These are phyloP conservation scores for Myriosclerotinia curreyana DNA, from an alignment of 2,329 filamentous ascomycete species.

Conservation along the genomic window DNA sequence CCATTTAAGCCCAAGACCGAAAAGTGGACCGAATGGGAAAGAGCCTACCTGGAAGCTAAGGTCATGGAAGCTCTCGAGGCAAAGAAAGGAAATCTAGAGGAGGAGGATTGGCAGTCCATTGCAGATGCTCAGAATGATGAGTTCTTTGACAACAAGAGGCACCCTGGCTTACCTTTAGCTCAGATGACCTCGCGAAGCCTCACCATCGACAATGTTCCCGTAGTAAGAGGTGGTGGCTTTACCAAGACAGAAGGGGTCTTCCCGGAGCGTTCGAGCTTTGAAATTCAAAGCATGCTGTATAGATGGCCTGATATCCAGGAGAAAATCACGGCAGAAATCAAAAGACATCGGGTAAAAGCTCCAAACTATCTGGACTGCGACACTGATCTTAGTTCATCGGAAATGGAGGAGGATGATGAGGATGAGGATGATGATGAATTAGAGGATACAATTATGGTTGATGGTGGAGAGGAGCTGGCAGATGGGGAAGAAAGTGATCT, in stretches of 20 bases:
- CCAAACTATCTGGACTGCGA: neutral
- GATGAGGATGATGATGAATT: too few species aligned
- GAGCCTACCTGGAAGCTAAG: neutral
- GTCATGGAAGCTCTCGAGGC: neutral
- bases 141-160: neutral
- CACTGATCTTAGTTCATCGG: constrained; percentile 9
- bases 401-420: neutral
- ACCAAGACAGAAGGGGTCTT: neutral
- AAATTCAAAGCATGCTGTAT: constrained; percentile 9
- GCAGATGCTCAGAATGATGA: neutral
- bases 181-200: constrained; percentile 1
- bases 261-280: neutral
- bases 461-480: neutral
- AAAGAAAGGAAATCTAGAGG: neutral
- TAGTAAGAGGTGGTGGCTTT: neutral
- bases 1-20: neutral
- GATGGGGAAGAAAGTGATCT: neutral
- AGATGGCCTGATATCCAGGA: constrained; percentile 16
- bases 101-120: neutral
- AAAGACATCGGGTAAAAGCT: neutral
- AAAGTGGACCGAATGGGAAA: constrained; percentile 15
- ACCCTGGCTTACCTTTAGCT: neutral
- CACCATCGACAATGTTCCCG: neutral
- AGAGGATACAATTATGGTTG: neutral
- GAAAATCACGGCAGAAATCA: neutral